Base-by-base conservation (phyloP, 129 eudicot genomes). In the Flaveria linearis region DNA sequence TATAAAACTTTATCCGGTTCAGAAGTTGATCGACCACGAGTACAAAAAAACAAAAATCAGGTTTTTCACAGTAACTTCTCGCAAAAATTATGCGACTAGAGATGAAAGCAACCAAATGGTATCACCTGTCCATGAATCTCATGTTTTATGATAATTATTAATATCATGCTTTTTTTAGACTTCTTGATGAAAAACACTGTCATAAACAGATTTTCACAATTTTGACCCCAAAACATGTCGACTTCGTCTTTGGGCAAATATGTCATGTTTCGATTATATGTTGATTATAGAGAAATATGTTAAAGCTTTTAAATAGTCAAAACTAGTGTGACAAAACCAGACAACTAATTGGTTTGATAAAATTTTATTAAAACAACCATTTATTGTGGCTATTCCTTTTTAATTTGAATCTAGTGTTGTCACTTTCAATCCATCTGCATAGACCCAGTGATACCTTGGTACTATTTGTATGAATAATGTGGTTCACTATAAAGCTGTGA, bases 401-500 rank as follows among this genome's bases (percentile, higher is more conserved):
- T 57, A 18, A 57, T 41, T 42, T 74, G 26, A 11, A 58, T 70
- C 20, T 78, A 49, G 82, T 71, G 2, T 78, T 70, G 82, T 71
- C 82, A 71, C 52, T 78, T 78, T 71, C 77, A 78, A 0, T 71
- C 51, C 52, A 71, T 78, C 77, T 71, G 72, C 55, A 69, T 69
- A 78, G 51, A 57, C 76, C 82, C 41, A 69, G 42, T 77, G 68
- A 76, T 71, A 71, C 63, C 51, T 57, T 69, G 17, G 73, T 49
- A 76, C 82, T 47, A 78, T 18, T 60, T 30, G 64, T 30, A 51
- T 65, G 43, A 61, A 69, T 61, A 78, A 76, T 70, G 62, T 78
- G 71, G 52, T 61, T 70, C 76, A 78, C 63, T 60, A 41, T 61
- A 78, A 60, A 78, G 77, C 76, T 70, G 65, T 61, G 65, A 78